Conservation (phyloP, 345 rosid genomes). For the Gossypioides kirkii region DNA sequence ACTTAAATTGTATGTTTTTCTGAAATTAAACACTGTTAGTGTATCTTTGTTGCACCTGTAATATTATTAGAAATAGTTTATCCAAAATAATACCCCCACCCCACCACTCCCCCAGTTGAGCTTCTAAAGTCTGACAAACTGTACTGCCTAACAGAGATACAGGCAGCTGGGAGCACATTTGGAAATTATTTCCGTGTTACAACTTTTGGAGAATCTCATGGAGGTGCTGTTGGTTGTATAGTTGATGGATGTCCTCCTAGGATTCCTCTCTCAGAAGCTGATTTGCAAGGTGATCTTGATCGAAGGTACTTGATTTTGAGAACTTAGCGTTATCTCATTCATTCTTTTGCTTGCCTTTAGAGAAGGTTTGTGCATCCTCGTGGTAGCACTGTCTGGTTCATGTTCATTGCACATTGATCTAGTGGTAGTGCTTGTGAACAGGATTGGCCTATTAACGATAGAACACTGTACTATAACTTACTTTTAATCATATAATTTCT, state of each 20-base stretch:
- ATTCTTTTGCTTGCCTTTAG: not conserved
- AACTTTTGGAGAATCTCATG: slow-evolving; percentile 96
- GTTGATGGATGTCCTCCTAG: slow-evolving; percentile 97
- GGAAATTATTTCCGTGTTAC: slow-evolving; percentile 82
- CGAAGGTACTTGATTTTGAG: slow-evolving; percentile 50
- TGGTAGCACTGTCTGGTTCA: not conserved
- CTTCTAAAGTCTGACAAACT: not conserved
- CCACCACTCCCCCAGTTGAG: not conserved
- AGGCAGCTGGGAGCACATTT: slow-evolving; percentile 76
- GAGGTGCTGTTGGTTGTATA: slow-evolving; percentile 96
- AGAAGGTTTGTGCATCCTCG: not conserved
- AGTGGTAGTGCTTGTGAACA: not conserved
- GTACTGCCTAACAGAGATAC: slow-evolving; percentile 47
- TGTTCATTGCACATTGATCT: not conserved
- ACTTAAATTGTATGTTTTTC: too few relatives aligned
- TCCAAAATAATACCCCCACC: not conserved
- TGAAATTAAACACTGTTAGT: not conserved
- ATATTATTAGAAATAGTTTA: not conserved
- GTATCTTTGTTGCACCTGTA: not conserved
- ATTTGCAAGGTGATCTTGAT: slow-evolving; percentile 87
- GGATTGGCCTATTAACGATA: not conserved
- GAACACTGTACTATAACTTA: not conserved
- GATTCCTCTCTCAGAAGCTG: slow-evolving; percentile 72
- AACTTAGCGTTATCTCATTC: not conserved
- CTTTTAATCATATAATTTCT: not conserved